phyloP scores from a whole-genome alignment of 2,329 filamentous ascomycete genomes.

The Alternaria novae-zelandiae region DNA sequence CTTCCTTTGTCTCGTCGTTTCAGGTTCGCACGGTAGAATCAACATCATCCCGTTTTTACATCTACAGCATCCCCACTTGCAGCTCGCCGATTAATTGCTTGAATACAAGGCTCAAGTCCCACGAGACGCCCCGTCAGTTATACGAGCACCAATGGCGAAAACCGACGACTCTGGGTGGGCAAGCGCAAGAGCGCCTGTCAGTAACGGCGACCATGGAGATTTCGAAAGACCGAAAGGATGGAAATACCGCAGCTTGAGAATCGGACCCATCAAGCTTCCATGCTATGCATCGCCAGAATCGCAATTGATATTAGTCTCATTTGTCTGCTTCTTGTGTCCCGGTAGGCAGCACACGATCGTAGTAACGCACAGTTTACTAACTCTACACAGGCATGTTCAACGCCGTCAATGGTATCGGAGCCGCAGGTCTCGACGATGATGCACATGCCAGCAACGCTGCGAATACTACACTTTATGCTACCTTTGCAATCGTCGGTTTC shows the following conservation, averaged over 20 bases:
- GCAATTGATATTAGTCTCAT: slow-evolving; percentile 54
- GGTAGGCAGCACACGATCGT: slow-evolving; percentile 21
- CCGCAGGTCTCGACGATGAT: slow-evolving; percentile 51
- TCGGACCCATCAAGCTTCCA: slow-evolving; percentile 49
- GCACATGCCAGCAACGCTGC: slow-evolving; percentile 64
- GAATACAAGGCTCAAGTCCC: background rate
- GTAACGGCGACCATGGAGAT: background rate
- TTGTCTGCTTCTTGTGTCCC: slow-evolving; percentile 58
- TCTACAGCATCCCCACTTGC: background rate
- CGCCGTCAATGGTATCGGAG: slow-evolving; percentile 54
- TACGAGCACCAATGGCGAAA: background rate
- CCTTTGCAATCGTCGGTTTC: slow-evolving; percentile 68
- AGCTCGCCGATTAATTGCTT: background rate
- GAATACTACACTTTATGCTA: slow-evolving; percentile 71
- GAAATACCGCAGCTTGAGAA: slow-evolving; percentile 50
- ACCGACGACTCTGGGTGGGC: background rate
- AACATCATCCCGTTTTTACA: background rate
- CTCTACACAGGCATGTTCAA: slow-evolving; percentile 53
- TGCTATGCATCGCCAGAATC: slow-evolving; percentile 55
- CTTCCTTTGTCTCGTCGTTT: background rate
- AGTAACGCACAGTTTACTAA: slow-evolving; percentile 5
- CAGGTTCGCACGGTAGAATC: background rate
- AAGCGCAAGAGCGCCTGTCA: background rate
- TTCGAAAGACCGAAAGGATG: slow-evolving; percentile 44
- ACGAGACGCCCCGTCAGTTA: background rate